Conservation (phyloP, 305 asterid genomes). For the Caryopteris hybrid region DNA sequence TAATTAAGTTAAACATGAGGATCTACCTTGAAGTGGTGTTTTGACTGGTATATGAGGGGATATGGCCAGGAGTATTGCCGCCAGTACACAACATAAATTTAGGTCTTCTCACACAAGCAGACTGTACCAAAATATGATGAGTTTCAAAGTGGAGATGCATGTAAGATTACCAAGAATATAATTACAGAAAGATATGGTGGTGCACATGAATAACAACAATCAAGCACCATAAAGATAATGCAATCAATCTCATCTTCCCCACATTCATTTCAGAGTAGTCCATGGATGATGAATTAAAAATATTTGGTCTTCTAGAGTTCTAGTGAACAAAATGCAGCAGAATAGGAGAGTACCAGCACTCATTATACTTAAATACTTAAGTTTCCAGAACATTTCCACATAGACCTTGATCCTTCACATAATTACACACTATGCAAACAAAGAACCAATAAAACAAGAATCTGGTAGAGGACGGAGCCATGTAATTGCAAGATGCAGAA, state of each 20-base stretch:
- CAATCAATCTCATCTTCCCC: not conserved
- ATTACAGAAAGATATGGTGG: slow-evolving; percentile 2
- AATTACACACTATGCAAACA: not conserved
- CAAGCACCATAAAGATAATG: not conserved
- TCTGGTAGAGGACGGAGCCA: not conserved
- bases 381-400: not conserved
- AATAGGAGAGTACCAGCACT: slow-evolving; percentile 1
- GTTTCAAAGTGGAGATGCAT: slow-evolving; percentile 3
- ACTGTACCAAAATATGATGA: slow-evolving; percentile 36
- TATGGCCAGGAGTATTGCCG: slow-evolving; percentile 61
- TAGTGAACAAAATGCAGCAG: slow-evolving; percentile 1
- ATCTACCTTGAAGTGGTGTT: slow-evolving; percentile 61
- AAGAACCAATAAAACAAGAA: not conserved
- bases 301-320: not conserved
- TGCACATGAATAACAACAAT: slow-evolving; percentile 1
- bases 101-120: slow-evolving; percentile 78
- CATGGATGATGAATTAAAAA: not conserved
- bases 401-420: not conserved
- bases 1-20: slow-evolving; percentile 5
- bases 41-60: slow-evolving; percentile 73
- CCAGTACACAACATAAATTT: slow-evolving; percentile 85
- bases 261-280: not conserved
- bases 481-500: not conserved
- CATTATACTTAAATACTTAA: not conserved
- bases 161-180: slow-evolving; percentile 3